Base-by-base conservation (phyloP, 495 filamentous ascomycete genomes). In the Talaromyces proteolyticus region DNA sequence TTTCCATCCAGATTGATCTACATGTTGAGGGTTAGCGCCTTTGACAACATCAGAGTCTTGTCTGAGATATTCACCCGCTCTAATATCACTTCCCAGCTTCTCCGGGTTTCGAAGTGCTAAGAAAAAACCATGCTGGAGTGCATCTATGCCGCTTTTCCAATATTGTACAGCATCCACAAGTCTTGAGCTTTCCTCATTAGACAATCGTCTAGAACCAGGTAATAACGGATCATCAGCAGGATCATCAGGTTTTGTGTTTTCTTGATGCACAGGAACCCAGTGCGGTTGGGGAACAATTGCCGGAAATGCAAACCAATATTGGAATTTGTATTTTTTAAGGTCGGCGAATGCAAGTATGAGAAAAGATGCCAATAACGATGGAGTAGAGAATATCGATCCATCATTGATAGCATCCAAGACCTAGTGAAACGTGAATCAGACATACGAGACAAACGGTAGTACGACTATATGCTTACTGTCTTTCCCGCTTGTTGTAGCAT, bases 381-480 rank as follows among this genome's bases (percentile, higher is more conserved):
- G 93, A 24, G 89, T 88, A 10, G 89, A 91, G 65, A 91, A 96
- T 54, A 98, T 96, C 6, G 88, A 94, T 17, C 91, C 91, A 64
- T 98, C 93, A 53, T 87, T 81, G 57, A 97, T 95, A 21, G 93
- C 93, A 69, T 96, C 89, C 94, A 91, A 96, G 45, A 98, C 88
- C 88, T 95, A 56, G 6, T 10, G 25, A 25, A 42, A 19, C 41
- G 51, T 41, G 50, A 37, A 44, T 41, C 26, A 51, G 38, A 23
- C 12, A 25, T 47, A 11, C 20, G 23, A 6, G 6, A 36, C 19
- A 48, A 20, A 38, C 20, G 37, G 5, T 18, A 8, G 40, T 10
- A n/a, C n/a, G 20, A n/a, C 7, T 18, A 6, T 18, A 45, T 29
- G 65, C 78, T 57, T 69, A 93, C 91, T 64, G 82, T 91, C 52